These are phyloP conservation scores for Filosporella fistucella DNA, from an alignment of 495 filamentous ascomycete genomes.

Conservation along the genomic window DNA sequence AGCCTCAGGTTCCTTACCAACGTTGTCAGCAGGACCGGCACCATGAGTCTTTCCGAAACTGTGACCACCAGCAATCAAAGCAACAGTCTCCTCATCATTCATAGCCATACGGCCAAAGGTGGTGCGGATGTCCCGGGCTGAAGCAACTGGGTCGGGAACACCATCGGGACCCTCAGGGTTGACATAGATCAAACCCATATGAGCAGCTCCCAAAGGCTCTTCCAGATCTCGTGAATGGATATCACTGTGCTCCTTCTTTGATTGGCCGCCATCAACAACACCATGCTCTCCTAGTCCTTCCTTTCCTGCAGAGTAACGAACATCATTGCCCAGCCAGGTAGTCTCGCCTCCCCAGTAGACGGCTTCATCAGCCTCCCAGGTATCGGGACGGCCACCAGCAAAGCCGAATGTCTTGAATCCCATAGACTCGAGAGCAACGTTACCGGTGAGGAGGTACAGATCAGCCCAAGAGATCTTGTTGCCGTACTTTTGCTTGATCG, in stretches of 20 bases:
- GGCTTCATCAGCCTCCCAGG: conserved; percentile 68
- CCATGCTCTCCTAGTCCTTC: conserved; percentile 35
- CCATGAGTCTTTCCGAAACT: conserved; percentile 74
- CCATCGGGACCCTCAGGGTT: conserved; percentile 74
- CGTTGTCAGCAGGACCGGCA: conserved; percentile 50
- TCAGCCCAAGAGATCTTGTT: conserved; percentile 77
- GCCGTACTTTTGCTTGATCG: conserved; percentile 78
- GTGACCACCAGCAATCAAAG: conserved; percentile 71
- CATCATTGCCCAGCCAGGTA: conserved; percentile 67
- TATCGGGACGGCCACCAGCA: conserved; percentile 62
- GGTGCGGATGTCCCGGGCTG: conserved; percentile 62
- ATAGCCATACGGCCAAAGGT: conserved; percentile 75
- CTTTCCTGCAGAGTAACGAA: conserved; percentile 51
- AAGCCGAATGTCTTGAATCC: conserved; percentile 70
- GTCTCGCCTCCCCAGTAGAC: conserved; percentile 70
- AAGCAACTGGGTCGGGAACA: conserved; percentile 60
- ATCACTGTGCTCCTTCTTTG: conserved; percentile 39
- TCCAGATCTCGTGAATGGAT: conserved; percentile 59
- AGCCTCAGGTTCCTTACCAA: conserved; percentile 60
- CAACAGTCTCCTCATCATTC: conserved; percentile 74
- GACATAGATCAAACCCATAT: conserved; percentile 75
- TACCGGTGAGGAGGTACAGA: conserved; percentile 62
- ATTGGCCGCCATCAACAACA: conserved; percentile 41
- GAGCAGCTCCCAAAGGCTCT: conserved; percentile 55
- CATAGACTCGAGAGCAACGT: conserved; percentile 72